These are phyloP conservation scores for Liriodendron chinense DNA, from an alignment of 164 flowering plant species.

Conservation along the genomic window DNA sequence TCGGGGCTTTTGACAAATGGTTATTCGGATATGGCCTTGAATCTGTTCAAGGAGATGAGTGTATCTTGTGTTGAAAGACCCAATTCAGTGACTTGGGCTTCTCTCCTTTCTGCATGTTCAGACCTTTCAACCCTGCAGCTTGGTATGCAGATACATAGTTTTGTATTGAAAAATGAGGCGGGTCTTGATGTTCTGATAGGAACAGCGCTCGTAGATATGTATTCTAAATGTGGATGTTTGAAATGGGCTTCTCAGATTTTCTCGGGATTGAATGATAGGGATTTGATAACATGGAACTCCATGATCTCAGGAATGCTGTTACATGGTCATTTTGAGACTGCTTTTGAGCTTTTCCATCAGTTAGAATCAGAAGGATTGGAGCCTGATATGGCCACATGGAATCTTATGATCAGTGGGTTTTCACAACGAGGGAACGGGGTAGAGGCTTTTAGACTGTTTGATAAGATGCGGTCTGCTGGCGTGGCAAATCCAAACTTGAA, in stretches of 20 bases:
- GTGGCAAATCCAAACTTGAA: constrained; percentile 34
- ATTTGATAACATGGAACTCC: constrained; percentile 66
- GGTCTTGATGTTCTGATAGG: constrained; percentile 46
- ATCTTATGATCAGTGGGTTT: constrained; percentile 67
- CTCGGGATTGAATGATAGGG: constrained; percentile 40
- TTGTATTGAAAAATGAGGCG: constrained; percentile 32
- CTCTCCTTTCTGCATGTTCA: constrained; percentile 65
- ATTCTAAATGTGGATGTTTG: constrained; percentile 63
- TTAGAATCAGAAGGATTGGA: constrained; percentile 41
- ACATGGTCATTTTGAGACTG: constrained; percentile 45
- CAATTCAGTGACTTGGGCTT: constrained; percentile 50
- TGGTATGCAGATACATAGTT: constrained; percentile 61
- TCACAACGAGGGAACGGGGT: constrained; percentile 34
- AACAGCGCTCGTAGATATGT: constrained; percentile 68
- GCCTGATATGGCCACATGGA: constrained; percentile 78
- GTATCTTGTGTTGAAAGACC: constrained; percentile 27
- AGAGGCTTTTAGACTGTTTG: constrained; percentile 52
- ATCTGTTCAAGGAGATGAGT: constrained; percentile 50
- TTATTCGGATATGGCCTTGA: constrained; percentile 25
- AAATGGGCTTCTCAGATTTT: constrained; percentile 41
- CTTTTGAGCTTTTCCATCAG: constrained; percentile 48
- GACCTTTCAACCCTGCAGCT: constrained; percentile 29
- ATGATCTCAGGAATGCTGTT: constrained; percentile 68
- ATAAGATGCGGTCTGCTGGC: constrained; percentile 49
- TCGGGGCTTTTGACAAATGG: constrained; percentile 54